Evolutionary conservation across 148 eudicot species (phyloP), one percentile per base, ranked within the genome.

Genomic region (Tetragonia tetragonoides): DNA sequence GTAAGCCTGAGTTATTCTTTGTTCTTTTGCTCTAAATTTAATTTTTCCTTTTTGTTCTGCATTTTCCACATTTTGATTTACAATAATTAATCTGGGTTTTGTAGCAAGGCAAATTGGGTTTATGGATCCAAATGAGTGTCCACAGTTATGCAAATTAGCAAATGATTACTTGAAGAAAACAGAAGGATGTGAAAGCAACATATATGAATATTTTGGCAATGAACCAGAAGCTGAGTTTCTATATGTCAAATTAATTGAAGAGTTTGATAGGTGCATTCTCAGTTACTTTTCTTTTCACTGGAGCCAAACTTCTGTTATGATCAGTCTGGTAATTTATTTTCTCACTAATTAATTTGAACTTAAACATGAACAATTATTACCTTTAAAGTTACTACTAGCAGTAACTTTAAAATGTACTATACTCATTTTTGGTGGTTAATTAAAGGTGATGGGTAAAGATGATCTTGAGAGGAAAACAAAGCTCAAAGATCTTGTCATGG

Each of bases 101-200:
- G 83, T 83, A 94, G 98, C 92, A 7, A 91, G 97, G 85, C 98
- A 95, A 81, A 83, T 95, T 28, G 98, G 98, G 78, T 86, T 91
- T 60, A 80, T 81, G 18, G 94, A 95, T 80, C 88, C 82, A 59
- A 87, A 78, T 9, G 94, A 95, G 72, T 92, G 92, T 76, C 91
- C 94, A 0, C 72, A 79, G 15, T 62, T 95, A 24, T 81, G 93
- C 82, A 89, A 90, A 23, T 77, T 95, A 57, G 90, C 89, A 16
- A 72, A 74, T 69, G 91, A 91, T 67, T 92, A 95, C 41, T 54
- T 92, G 84, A 89, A 80, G 77, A 87, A 81, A 75, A 79, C 88
- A 0, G 85, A 88, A 42, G 89, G 83, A 1, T 81, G 84, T 71
- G 97, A 92, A n/a, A 85, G 83, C n/a, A 79, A 57, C 70, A 90